These are phyloP conservation scores for Trichothecium roseum DNA, from an alignment of 2,329 filamentous ascomycete species.

Conservation along the genomic window DNA sequence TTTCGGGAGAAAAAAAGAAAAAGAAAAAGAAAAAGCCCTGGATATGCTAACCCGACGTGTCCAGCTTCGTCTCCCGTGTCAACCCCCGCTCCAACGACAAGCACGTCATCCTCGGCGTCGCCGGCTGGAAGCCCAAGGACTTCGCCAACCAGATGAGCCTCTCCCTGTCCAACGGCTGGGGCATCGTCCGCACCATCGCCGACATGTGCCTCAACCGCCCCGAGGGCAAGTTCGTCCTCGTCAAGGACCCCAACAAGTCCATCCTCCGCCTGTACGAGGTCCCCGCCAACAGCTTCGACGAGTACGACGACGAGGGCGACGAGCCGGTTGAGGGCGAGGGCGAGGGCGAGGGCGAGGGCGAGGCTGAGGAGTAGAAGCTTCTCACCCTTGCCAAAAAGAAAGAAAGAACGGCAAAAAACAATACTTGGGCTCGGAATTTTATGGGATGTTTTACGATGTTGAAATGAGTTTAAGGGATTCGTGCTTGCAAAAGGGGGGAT, in stretches of 20 bases:
- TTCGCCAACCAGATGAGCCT: slow-evolving; percentile 98
- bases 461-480: not conserved
- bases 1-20: not conserved
- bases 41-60: no score
- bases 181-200: slow-evolving; percentile 94
- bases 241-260: slow-evolving; percentile 93
- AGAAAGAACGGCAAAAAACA: slow-evolving; percentile 2
- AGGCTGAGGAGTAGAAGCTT: slow-evolving; percentile 1
- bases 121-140: slow-evolving; percentile 96
- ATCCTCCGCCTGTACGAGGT: slow-evolving; percentile 91
- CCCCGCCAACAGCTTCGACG: slow-evolving; percentile 75
- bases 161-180: slow-evolving; percentile 94
- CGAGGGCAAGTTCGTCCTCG: slow-evolving; percentile 71
- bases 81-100: slow-evolving; percentile 89
- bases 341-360: slow-evolving; percentile 24
- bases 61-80: slow-evolving; percentile 84
- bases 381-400: no score
- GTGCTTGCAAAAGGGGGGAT: no score
- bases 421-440: no score
- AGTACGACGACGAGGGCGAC: slow-evolving; percentile 43
- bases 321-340: slow-evolving; percentile 41
- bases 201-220: slow-evolving; percentile 79
- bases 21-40: not conserved
- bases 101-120: slow-evolving; percentile 89
- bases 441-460: no score